These are phyloP conservation scores for Eucalyptus caleyi DNA, from an alignment of 345 rosid species.

Conservation along the genomic window DNA sequence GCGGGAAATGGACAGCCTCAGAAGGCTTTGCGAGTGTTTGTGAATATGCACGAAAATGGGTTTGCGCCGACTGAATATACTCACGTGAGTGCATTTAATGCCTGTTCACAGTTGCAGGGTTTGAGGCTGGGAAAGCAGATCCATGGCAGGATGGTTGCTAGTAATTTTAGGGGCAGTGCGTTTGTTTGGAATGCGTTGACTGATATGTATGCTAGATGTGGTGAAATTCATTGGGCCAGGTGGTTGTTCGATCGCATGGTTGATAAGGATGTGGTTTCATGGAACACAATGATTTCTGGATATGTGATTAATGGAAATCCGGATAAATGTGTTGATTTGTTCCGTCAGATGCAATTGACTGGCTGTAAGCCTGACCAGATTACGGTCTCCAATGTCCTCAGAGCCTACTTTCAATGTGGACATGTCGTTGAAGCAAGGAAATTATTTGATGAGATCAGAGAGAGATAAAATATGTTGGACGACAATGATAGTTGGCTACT, in stretches of 20 bases:
- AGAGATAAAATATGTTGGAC: slow-evolving; percentile 56
- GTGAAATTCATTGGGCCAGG: slow-evolving; percentile 30
- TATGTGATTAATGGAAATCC: slow-evolving; percentile 28
- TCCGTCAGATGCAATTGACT: slow-evolving; percentile 19
- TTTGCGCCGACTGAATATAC: slow-evolving; percentile 32
- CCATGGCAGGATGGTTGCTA: slow-evolving; percentile 27
- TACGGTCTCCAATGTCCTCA: slow-evolving; percentile 34
- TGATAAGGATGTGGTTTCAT: slow-evolving; percentile 28
- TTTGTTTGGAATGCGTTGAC: slow-evolving; percentile 45
- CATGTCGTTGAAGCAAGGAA: slow-evolving; percentile 13
- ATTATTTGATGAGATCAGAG: slow-evolving; percentile 17
- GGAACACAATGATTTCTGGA: slow-evolving; percentile 49
- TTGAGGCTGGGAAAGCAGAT: slow-evolving; percentile 42
- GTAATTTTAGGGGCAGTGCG: slow-evolving; percentile 10
- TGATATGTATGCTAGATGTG: slow-evolving; percentile 46
- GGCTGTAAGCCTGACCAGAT: slow-evolving; percentile 37
- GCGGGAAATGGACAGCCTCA: slow-evolving; percentile 12
- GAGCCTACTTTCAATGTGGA: slow-evolving; percentile 25
- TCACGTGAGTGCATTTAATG: slow-evolving; percentile 34
- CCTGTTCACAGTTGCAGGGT: slow-evolving; percentile 32
- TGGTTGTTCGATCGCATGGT: slow-evolving; percentile 28
- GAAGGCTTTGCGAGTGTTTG: slow-evolving; percentile 22
- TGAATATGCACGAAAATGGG: slow-evolving; percentile 21
- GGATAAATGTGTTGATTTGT: slow-evolving; percentile 34
- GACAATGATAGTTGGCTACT: slow-evolving; percentile 39